Base-by-base conservation (phyloP, 177 flowering plant genomes). In the Vitis hybrid region DNA sequence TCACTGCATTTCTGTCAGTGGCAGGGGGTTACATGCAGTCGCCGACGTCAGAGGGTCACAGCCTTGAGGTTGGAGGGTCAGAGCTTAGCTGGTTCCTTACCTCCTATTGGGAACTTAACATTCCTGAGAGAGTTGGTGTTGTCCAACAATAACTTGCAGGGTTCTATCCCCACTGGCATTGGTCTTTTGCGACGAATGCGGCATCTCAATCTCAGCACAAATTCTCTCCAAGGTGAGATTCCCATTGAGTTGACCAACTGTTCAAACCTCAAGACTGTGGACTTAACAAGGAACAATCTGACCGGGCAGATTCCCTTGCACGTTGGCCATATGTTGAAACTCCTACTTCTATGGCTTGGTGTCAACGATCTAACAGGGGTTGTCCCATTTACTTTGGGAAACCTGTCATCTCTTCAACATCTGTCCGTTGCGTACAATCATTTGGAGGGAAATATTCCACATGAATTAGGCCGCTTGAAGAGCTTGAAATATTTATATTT, bases 51-150 rank as follows among this genome's bases (percentile, higher is more conserved):
- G 45, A 73, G 89, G 50, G 88, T 86, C n/a, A 22, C 19, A 1
- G 9, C 10, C 2, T 21, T 86, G 61, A 50, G 62, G 19, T 67
- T 85, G 16, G 9, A 16, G 1, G 21, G 66, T 2, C 51, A 14
- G 22, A 4, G 22, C 22, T 26, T 88, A 9, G 65, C 21, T 2
- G 92, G 90, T 6, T 15, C 76, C 3, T 1, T 85, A 5, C 85
- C 88, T 10, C 64, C 48, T 12, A 72, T 81, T 10, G 88, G 83
- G 11, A 88, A 88, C 53, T 83, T 84, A 1, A 74, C 78, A 1
- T 84, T 75, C 56, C 83, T 87, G 65, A 22, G 0, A 60, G 2
- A 3, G 51, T 87, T 45, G 60, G 75, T 21, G 5, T 74, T 85
- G 18, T 10, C 2, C 13, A 58, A 67, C 58, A 87, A 85, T 51